Evolutionary conservation across 768 basidiomycete species (phyloP).

Genomic region (Naganishia randhawae): DNA sequence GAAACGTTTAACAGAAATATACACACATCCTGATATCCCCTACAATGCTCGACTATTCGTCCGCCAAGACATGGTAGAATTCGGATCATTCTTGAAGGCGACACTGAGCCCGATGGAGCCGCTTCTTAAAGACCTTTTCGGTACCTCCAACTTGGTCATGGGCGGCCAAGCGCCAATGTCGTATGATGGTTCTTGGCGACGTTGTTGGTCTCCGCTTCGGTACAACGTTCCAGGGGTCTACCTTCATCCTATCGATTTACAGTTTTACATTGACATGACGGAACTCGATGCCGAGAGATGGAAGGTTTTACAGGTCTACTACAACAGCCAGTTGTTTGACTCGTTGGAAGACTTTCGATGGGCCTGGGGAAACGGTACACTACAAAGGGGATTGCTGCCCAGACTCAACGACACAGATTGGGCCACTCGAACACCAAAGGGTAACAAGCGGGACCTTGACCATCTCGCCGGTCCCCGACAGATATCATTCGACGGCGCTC

Average conservation of each 20-base stretch:
- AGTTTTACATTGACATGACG: constrained; percentile 60
- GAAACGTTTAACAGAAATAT: constrained; percentile 56
- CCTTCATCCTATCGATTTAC: constrained; percentile 60
- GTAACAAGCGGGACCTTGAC: constrained; percentile 58
- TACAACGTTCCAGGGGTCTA: constrained; percentile 57
- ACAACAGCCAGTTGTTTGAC: constrained; percentile 61
- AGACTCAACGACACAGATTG: constrained; percentile 46
- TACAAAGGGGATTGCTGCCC: constrained; percentile 53
- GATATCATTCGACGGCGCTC: constrained; percentile 61
- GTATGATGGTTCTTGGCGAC: constrained; percentile 62
- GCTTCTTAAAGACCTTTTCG: constrained; percentile 56
- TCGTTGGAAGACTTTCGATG: constrained; percentile 56
- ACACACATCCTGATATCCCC: constrained; percentile 58
- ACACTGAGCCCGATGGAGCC: constrained; percentile 19
- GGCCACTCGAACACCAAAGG: constrained; percentile 55
- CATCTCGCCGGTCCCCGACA: constrained; percentile 63
- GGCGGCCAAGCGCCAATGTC: constrained; percentile 58
- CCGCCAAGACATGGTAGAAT: constrained; percentile 45
- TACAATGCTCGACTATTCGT: constrained; percentile 54
- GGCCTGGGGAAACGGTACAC: constrained; percentile 59
- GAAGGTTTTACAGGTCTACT: constrained; percentile 60
- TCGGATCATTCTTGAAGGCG: constrained; percentile 4
- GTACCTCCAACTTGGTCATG: constrained; percentile 57
- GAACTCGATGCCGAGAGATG: constrained; percentile 59
- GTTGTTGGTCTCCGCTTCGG: constrained; percentile 44